phyloP scores from a whole-genome alignment of 2,329 filamentous ascomycete genomes.

The Paracamarosporium sp. region DNA sequence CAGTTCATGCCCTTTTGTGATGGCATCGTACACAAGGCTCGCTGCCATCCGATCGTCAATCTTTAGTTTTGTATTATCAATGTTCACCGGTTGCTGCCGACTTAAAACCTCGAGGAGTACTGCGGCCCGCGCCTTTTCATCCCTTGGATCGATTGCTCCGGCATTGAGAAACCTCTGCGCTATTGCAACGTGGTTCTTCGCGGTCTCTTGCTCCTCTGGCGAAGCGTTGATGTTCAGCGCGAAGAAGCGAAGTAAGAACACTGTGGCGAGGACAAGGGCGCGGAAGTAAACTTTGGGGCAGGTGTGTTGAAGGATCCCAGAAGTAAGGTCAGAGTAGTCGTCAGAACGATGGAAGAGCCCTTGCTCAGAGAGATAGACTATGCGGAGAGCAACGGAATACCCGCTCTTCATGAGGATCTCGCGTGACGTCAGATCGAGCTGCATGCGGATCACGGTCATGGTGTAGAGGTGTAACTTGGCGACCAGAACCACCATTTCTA shows the following conservation, averaged over 20 bases:
- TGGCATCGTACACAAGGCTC: slow-evolving; percentile 25
- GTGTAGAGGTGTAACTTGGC: slow-evolving; percentile 29
- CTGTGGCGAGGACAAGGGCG: slow-evolving; percentile 20
- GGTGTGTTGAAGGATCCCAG: slow-evolving; percentile 12
- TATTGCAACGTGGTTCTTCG: slow-evolving; percentile 31
- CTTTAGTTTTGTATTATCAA: slow-evolving; percentile 21
- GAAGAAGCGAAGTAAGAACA: slow-evolving; percentile 32
- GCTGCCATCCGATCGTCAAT: slow-evolving; percentile 28
- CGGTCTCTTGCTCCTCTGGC: slow-evolving; percentile 27
- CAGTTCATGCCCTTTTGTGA: slow-evolving; percentile 23
- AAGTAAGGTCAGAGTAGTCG: slow-evolving; percentile 15
- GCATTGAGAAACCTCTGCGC: slow-evolving; percentile 24
- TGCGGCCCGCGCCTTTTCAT: slow-evolving; percentile 22
- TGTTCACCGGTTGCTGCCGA: slow-evolving; percentile 22
- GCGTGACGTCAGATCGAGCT: slow-evolving; percentile 21
- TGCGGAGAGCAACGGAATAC: slow-evolving; percentile 22
- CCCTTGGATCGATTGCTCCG: slow-evolving; percentile 12
- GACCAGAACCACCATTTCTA: slow-evolving; percentile 20
- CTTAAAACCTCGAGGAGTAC: slow-evolving; percentile 22
- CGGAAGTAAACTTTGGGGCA: slow-evolving; percentile 29
- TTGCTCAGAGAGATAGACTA: slow-evolving; percentile 24
- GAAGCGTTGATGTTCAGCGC: slow-evolving; percentile 23
- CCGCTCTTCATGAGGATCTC: slow-evolving; percentile 27
- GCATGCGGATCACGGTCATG: slow-evolving; percentile 26
- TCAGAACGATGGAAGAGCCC: slow-evolving; percentile 17